phyloP scores from a whole-genome alignment of 345 rosid genomes.

The Angophora floribunda region DNA sequence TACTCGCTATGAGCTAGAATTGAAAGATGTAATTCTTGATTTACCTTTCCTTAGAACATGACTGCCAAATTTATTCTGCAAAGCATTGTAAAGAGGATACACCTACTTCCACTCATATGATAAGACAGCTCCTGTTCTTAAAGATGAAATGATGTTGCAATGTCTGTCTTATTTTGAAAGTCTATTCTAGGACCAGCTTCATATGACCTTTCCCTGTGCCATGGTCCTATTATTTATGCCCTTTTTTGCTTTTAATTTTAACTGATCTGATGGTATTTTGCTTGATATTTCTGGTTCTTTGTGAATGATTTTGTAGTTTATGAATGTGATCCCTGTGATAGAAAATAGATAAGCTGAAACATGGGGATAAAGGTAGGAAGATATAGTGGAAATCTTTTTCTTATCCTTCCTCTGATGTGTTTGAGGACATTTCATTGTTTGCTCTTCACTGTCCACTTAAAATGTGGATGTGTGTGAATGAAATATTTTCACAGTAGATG shows the following conservation, averaged over 20 bases:
- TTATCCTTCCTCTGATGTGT: background rate
- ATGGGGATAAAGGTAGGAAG: background rate
- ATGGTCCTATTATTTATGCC: background rate
- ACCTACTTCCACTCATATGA: background rate
- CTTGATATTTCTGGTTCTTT: background rate
- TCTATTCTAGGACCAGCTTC: background rate
- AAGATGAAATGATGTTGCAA: background rate
- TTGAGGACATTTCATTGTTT: background rate
- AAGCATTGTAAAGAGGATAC: background rate
- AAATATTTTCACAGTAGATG: background rate
- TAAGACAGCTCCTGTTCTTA: background rate
- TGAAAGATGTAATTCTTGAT: constrained; percentile 67
- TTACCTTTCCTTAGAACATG: background rate
- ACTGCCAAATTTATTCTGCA: background rate
- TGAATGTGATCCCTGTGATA: background rate
- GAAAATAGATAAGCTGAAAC: background rate
- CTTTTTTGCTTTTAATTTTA: background rate
- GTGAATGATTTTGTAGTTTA: background rate
- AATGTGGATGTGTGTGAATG: background rate
- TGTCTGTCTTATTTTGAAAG: background rate
- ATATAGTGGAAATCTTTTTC: background rate
- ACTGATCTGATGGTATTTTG: background rate
- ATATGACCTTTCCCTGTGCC: background rate
- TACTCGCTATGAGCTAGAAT: constrained; percentile 80
- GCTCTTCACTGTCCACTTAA: background rate